These are phyloP conservation scores for Cylindrotheca fusiformis DNA, from an alignment of 108 stramenopile species.

Conservation along the genomic window DNA sequence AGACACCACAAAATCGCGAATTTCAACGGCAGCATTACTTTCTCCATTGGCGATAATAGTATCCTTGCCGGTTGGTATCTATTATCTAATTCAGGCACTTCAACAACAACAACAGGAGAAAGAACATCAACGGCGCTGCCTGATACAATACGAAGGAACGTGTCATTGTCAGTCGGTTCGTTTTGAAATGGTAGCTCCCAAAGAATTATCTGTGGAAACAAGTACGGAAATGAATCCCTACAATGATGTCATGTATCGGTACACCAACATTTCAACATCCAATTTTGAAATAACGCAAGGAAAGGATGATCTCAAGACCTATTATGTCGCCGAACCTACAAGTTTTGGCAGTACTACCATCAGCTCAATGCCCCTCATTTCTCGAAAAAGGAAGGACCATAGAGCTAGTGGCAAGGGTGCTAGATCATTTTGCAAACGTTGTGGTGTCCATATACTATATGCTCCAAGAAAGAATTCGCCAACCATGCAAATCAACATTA, in stretches of 20 bases:
- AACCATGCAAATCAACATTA: conserved; percentile 57
- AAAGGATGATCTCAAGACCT: conserved; percentile 50
- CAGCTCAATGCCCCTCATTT: not conserved
- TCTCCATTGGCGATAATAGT: not conserved
- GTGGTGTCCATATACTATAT: conserved; percentile 71
- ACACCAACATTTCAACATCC: conserved; percentile 43
- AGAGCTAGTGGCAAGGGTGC: conserved; percentile 32
- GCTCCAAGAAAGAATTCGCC: conserved; percentile 50
- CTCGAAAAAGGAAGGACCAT: not conserved
- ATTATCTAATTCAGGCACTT: not conserved
- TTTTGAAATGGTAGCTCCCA: conserved; percentile 58
- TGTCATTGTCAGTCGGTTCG: conserved; percentile 71
- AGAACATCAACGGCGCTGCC: no score
- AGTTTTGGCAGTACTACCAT: not conserved
- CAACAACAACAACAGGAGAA: not conserved
- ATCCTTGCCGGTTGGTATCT: not conserved
- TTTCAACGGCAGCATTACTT: no score
- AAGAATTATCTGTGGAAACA: conserved; percentile 34
- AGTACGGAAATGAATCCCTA: conserved; percentile 8
- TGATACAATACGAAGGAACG: conserved; percentile 36
- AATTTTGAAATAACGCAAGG: conserved; percentile 52
- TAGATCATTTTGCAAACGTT: conserved; percentile 68
- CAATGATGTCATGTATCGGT: conserved; percentile 67
- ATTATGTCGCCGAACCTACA: conserved; percentile 42
- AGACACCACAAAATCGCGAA: no score